Base-by-base conservation (phyloP, 169 alveolate species). In the Eimeria necatrix region DNA sequence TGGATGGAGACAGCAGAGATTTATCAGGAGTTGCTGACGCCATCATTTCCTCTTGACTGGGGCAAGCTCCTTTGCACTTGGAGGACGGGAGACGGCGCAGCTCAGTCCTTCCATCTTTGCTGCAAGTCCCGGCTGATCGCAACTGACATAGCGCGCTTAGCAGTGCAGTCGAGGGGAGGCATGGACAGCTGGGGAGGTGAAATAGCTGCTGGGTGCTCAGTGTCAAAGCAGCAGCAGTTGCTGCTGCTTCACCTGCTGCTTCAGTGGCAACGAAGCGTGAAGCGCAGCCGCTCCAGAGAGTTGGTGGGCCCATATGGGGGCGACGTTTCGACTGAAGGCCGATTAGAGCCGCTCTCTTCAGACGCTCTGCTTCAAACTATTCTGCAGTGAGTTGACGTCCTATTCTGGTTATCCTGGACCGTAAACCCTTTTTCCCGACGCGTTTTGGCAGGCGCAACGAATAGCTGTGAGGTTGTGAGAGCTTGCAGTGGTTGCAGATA, bases 221-320 rank as follows among this genome's bases (percentile, higher is more conserved):
- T 84, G 22, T 10, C 91, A 20, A 84, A 84, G 80, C 91, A 84
- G 91, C 91, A 84, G 80, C 91, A 84, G 56, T 76, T 84, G 59
- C 78, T 56, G 12, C 78, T 84, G 73, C 78, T 84, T 16, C 91
- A 84, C 76, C 91, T 84, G 59, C 76, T 84, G 61, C 91, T 84
- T 53, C 91, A 84, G 78, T 84, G 91, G 91, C 78, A 84, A 22
- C 60, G 56, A 12, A 76, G 56, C n/a, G 91, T 59, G 76, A 53
- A 84, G 91, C 48, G 91, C 32, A 59, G 91, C 78, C 48, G 91
- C 32, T 26, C 78, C 78, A 18, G 60, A 6, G 41, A 46, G 85
- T 14, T 18, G 61, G 60, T 73, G 56, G 41, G 41, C 41, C 41
- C 41, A 32, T 32, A 32, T 32, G 41, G 41, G 41, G 41, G 41